Evolutionary conservation across 768 basidiomycete genomes (phyloP).

Genomic region (Phaeolepiota aurea): DNA sequence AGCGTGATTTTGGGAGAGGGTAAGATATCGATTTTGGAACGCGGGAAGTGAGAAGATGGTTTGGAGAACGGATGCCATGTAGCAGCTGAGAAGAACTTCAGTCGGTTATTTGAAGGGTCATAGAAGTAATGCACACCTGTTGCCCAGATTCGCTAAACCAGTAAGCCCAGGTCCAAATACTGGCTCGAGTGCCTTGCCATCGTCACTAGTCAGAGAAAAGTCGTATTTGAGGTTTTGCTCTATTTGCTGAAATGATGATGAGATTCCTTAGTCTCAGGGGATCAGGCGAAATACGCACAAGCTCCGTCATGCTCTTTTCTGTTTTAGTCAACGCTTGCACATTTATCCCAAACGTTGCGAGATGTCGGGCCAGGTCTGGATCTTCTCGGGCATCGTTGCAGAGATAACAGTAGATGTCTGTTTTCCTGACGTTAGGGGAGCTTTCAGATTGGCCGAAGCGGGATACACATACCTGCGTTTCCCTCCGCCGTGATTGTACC

Average conservation of each 20-base stretch:
- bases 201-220: conserved; percentile 82
- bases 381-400: conserved; percentile 83
- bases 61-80: conserved; percentile 94
- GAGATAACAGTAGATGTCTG: conserved; percentile 89
- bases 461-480: conserved; percentile 54
- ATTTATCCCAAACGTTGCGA: conserved; percentile 82
- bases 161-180: conserved; percentile 86
- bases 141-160: conserved; percentile 87
- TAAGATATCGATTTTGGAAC: conserved; percentile 68
- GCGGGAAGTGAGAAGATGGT: conserved; percentile 71
- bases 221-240: conserved; percentile 95
- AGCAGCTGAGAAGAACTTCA: conserved; percentile 59
- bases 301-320: conserved; percentile 93
- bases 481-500: conserved; percentile 98
- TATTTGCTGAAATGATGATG: conserved; percentile 58
- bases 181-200: conserved; percentile 82
- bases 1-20: conserved; percentile 37
- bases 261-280: not conserved
- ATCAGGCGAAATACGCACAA: conserved; percentile 41
- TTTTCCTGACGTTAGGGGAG: no score
- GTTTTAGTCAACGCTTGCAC: conserved; percentile 79
- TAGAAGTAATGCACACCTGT: conserved; percentile 36
- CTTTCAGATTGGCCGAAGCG: not conserved
- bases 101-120: not conserved
- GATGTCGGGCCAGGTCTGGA: conserved; percentile 64